Conservation (phyloP, 108 stramenopile species). For the Pseudonitzschia multiseries region DNA sequence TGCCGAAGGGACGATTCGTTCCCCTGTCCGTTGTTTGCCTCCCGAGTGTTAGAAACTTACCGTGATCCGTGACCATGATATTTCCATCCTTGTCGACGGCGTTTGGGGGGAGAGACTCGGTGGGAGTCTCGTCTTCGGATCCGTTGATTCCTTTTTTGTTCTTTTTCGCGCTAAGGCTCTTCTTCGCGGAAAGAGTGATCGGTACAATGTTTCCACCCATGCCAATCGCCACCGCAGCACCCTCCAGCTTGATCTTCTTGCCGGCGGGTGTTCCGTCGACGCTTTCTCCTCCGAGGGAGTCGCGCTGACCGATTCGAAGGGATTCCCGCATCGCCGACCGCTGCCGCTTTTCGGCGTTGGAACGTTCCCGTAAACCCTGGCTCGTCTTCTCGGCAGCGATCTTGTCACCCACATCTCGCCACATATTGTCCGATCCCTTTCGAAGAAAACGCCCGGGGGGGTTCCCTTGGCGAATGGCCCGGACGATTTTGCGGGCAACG, state of each 20-base stretch:
- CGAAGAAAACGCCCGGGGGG: constrained; percentile 74
- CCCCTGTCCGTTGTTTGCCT: not conserved
- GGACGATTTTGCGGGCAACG: constrained; percentile 74
- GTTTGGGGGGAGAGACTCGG: constrained; percentile 46
- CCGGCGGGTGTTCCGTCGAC: constrained; percentile 9
- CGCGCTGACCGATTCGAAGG: constrained; percentile 33
- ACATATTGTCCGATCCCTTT: constrained; percentile 59
- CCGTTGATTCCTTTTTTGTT: constrained; percentile 22
- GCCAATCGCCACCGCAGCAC: constrained; percentile 2
- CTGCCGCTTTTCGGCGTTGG: constrained; percentile 60
- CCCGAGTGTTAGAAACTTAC: constrained; percentile 27
- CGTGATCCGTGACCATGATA: constrained; percentile 56
- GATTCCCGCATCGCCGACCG: constrained; percentile 44
- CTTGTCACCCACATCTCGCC: constrained; percentile 76
- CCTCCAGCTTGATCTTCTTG: constrained; percentile 35
- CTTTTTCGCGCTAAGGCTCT: constrained; percentile 15
- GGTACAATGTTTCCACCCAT: constrained; percentile 31
- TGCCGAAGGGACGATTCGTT: not conserved
- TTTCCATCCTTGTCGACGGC: constrained; percentile 56
- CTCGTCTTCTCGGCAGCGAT: constrained; percentile 66
- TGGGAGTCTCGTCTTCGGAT: constrained; percentile 13
- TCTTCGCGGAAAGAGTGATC: constrained; percentile 36
- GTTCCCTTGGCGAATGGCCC: constrained; percentile 55
- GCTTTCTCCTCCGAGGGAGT: constrained; percentile 27
- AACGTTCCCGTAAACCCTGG: constrained; percentile 72